phyloP scores from a whole-genome alignment of 495 filamentous ascomycete genomes.

The Choiromyces venosus region DNA sequence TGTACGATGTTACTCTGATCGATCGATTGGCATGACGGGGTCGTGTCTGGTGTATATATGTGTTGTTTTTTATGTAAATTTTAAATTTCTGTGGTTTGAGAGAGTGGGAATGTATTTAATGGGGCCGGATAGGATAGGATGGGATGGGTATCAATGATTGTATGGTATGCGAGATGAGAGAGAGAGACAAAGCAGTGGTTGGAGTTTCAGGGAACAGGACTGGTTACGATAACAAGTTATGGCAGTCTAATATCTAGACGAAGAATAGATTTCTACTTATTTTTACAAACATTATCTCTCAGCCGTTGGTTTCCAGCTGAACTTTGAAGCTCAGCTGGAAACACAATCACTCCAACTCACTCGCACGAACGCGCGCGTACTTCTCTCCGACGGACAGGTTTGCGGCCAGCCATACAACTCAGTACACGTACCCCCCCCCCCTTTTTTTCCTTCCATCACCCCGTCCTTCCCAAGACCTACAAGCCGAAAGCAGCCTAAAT shows the following conservation, averaged over 20 bases:
- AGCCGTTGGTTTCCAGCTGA: too few species aligned
- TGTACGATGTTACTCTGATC: neutral
- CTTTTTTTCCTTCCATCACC: too few species aligned
- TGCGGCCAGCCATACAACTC: too few species aligned
- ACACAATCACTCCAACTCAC: neutral
- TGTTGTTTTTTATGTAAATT: neutral
- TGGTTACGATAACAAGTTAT: too few species aligned
- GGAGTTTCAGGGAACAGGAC: neutral
- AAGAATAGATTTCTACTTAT: neutral
- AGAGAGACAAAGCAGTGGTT: too few species aligned
- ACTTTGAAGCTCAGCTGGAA: too few species aligned
- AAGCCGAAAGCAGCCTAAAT: neutral
- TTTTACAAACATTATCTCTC: too few species aligned
- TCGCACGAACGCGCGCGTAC: neutral
- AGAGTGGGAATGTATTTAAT: neutral
- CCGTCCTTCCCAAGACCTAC: neutral
- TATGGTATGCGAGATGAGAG: too few species aligned
- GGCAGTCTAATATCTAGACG: neutral
- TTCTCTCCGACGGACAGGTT: neutral
- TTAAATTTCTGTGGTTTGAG: neutral
- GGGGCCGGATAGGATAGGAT: neutral
- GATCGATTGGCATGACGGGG: constrained; percentile 4
- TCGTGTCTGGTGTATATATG: constrained; percentile 9
- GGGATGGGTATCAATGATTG: neutral
- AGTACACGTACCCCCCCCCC: too few species aligned